Evolutionary conservation across 2,329 filamentous ascomycete genomes (phyloP).

Genomic region (Nectriaceae sp.): DNA sequence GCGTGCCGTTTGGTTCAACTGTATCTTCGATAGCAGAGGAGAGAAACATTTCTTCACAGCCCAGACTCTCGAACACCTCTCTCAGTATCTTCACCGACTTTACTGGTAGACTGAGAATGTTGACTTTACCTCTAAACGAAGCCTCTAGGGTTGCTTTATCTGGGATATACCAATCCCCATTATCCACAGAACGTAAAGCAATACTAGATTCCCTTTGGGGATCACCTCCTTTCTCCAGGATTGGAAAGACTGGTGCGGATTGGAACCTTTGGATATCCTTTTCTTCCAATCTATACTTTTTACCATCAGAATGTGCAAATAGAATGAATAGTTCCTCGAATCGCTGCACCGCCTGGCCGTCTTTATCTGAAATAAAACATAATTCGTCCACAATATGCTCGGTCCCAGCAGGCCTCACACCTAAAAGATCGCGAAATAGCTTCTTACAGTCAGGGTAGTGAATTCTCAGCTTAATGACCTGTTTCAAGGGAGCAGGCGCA

Average conservation of each 20-base stretch:
- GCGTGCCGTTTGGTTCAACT: background rate
- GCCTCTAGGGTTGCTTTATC: constrained; percentile 1
- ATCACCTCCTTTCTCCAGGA: too few relatives aligned
- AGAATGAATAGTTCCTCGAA: too few relatives aligned
- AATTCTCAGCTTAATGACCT: constrained; percentile 2
- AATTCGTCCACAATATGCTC: constrained; percentile 7
- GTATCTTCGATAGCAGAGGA: background rate
- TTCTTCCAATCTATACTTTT: too few relatives aligned
- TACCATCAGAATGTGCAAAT: too few relatives aligned
- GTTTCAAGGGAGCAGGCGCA: constrained; percentile 5
- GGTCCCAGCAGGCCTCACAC: background rate
- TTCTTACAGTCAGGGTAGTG: constrained; percentile 8
- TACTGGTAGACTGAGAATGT: constrained; percentile 4
- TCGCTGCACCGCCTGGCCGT: too few relatives aligned
- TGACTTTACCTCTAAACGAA: constrained; percentile 2
- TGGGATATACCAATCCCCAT: constrained; percentile 8
- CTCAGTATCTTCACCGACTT: background rate
- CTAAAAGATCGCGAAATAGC: constrained; percentile 4
- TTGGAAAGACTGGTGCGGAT: too few relatives aligned
- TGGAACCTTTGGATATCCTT: too few relatives aligned
- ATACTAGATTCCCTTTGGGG: background rate
- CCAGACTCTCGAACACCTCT: too few relatives aligned
- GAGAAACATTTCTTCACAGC: constrained; percentile 1
- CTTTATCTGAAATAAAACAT: too few relatives aligned
- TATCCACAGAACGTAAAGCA: constrained; percentile 1